Conservation (phyloP, 225 moss, liverwort and hornwort genomes). For the Anthoceros angustus region DNA sequence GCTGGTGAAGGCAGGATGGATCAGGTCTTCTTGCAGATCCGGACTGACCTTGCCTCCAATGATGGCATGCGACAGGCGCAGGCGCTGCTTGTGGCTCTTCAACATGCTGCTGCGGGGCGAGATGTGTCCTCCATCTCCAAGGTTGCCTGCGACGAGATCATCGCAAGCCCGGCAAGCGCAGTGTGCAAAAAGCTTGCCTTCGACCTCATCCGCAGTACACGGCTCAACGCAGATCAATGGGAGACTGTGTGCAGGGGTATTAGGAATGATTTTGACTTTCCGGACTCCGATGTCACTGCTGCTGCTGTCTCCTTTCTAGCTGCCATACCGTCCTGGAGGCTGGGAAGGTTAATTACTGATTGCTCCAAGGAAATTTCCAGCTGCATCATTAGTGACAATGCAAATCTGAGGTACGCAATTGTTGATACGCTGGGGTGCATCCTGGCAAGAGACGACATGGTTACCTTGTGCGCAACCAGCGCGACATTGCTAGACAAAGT, state of each 20-base stretch:
- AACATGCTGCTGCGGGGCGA: constrained; percentile 72
- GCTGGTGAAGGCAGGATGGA: constrained; percentile 29
- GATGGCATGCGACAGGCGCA: constrained; percentile 89
- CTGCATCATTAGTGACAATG: constrained; percentile 60
- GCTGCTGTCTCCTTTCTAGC: constrained; percentile 86
- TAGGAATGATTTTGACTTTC: constrained; percentile 79
- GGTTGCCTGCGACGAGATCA: constrained; percentile 89
- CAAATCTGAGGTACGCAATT: constrained; percentile 74
- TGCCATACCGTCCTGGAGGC: constrained; percentile 82
- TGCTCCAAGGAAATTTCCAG: constrained; percentile 69
- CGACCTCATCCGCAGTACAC: constrained; percentile 63
- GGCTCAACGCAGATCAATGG: constrained; percentile 84
- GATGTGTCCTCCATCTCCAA: constrained; percentile 75
- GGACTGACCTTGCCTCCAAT: constrained; percentile 65
- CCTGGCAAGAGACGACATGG: constrained; percentile 80
- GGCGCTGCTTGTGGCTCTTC: constrained; percentile 66
- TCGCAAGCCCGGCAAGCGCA: constrained; percentile 91
- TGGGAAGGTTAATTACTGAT: constrained; percentile 69
- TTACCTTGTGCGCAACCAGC: constrained; percentile 75
- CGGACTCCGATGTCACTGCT: constrained; percentile 82
- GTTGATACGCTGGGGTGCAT: constrained; percentile 84
- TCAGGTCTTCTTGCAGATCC: constrained; percentile 58
- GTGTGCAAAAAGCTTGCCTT: constrained; percentile 98
- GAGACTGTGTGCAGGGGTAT: constrained; percentile 91
- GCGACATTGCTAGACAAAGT: constrained; percentile 61